Conservation (phyloP, 1,139 yeast genomes). For the Magnusiomyces ingens region DNA sequence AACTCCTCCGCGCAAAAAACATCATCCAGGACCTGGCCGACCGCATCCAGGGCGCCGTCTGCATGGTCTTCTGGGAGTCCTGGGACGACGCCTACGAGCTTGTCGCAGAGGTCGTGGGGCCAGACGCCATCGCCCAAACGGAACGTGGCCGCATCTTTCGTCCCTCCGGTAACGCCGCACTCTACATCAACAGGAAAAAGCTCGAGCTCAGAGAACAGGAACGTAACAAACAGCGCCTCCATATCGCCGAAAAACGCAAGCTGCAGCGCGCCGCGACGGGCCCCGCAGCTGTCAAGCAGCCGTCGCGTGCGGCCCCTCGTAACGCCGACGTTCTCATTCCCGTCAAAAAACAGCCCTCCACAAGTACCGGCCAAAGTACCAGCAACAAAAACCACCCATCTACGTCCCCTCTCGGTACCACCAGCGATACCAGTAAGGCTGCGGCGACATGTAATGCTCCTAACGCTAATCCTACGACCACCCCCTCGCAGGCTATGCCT, state of each 20-base stretch:
- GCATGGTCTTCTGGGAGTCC: constrained; percentile 33
- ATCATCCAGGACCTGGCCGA: constrained; percentile 29
- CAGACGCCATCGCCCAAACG: constrained; percentile 24
- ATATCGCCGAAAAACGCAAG: constrained; percentile 6
- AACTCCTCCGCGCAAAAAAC: constrained; percentile 25
- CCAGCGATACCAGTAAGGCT: too few species aligned
- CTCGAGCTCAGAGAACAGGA: constrained; percentile 17
- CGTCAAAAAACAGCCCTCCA: too few species aligned
- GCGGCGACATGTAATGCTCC: too few species aligned
- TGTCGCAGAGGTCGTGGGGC: constrained; percentile 29
- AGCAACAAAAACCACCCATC: too few species aligned
- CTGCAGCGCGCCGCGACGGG: neutral
- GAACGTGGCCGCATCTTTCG: constrained; percentile 30
- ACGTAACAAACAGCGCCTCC: constrained; percentile 6
- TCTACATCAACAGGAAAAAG: constrained; percentile 26
- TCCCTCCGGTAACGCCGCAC: constrained; percentile 31
- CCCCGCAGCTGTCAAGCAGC: neutral
- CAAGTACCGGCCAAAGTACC: too few species aligned
- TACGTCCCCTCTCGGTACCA: too few species aligned
- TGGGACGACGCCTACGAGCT: constrained; percentile 31
- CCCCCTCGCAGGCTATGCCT: too few species aligned
- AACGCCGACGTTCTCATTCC: too few species aligned
- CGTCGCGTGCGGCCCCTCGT: neutral
- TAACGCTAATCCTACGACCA: too few species aligned
- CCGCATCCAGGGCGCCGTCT: constrained; percentile 31